Conservation (phyloP, 768 basidiomycete genomes). For the Boletales sp. region DNA sequence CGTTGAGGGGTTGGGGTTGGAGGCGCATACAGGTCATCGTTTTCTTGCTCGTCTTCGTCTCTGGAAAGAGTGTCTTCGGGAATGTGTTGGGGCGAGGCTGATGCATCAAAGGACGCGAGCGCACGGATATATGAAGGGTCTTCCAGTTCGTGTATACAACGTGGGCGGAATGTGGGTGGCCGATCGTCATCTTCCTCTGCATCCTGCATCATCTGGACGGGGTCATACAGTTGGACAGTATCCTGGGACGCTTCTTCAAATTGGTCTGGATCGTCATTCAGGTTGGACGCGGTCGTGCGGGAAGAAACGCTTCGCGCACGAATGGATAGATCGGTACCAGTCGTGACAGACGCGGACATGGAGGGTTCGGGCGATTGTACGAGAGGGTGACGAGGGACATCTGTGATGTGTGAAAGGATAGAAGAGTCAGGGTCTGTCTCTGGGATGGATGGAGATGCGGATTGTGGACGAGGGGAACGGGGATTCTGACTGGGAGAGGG, state of each 20-base stretch:
- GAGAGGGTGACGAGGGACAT: slow-evolving; percentile 29
- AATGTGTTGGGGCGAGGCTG: neutral
- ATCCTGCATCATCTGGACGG: slow-evolving; percentile 29
- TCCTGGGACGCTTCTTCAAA: slow-evolving; percentile 12
- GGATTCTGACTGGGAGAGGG: slow-evolving; percentile 11
- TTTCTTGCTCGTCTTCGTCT: slow-evolving; percentile 7
- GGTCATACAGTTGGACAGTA: slow-evolving; percentile 2
- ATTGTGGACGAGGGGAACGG: neutral
- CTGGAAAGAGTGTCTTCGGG: neutral
- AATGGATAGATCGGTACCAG: slow-evolving; percentile 32
- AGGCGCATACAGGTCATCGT: slow-evolving; percentile 15
- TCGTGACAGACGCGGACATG: slow-evolving; percentile 34
- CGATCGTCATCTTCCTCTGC: slow-evolving; percentile 25
- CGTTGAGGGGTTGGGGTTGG: slow-evolving; percentile 21
- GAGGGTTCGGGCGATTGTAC: slow-evolving; percentile 31
- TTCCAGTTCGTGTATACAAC: slow-evolving; percentile 57
- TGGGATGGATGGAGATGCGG: neutral
- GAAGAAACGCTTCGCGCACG: slow-evolving; percentile 23
- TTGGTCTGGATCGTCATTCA: slow-evolving; percentile 6
- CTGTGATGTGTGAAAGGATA: slow-evolving; percentile 23
- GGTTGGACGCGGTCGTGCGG: slow-evolving; percentile 18
- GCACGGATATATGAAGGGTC: slow-evolving; percentile 29
- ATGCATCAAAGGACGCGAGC: neutral
- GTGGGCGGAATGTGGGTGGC: slow-evolving; percentile 28
- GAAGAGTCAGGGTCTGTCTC: slow-evolving; percentile 6